Conservation (phyloP, 1,284 basidiomycete species). For the Ustanciosporium gigantosporum region DNA sequence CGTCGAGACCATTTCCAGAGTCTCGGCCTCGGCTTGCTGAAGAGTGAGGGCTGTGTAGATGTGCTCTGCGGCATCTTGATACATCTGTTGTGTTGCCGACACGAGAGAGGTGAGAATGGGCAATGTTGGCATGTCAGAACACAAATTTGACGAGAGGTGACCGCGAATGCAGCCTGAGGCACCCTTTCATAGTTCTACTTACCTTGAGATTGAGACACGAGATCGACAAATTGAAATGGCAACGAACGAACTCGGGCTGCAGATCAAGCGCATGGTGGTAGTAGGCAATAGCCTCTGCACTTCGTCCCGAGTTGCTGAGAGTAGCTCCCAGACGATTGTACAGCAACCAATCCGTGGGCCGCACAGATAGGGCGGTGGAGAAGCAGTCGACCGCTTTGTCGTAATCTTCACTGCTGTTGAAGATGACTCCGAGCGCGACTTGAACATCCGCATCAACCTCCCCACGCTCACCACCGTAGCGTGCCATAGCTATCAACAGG, state of each 20-base stretch:
- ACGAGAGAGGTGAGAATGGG: too few species aligned
- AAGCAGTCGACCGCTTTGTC: constrained; percentile 93
- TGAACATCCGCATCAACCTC: constrained; percentile 81
- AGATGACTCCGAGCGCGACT: constrained; percentile 87
- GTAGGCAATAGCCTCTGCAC: constrained; percentile 82
- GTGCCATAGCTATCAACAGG: constrained; percentile 62
- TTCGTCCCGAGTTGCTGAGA: constrained; percentile 80
- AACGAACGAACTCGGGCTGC: constrained; percentile 87
- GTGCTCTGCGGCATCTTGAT: constrained; percentile 57
- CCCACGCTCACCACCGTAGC: constrained; percentile 25
- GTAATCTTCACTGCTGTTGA: constrained; percentile 89
- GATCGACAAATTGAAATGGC: constrained; percentile 52
- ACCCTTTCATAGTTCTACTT: too few species aligned
- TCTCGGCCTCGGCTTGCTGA: constrained; percentile 46
- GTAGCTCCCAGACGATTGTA: constrained; percentile 97
- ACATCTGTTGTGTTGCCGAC: too few species aligned
- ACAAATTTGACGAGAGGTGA: too few species aligned
- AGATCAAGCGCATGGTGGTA: constrained; percentile 87
- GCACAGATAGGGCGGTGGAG: constrained; percentile 78
- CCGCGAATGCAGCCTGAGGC: too few species aligned
- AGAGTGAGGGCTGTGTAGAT: constrained; percentile 56
- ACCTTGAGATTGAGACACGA: constrained; percentile 51
- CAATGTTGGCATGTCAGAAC: too few species aligned
- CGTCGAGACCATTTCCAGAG: constrained; percentile 7
- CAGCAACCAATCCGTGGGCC: constrained; percentile 90